phyloP scores from a whole-genome alignment of 495 filamentous ascomycete genomes.

The Cetradonia linearis region DNA sequence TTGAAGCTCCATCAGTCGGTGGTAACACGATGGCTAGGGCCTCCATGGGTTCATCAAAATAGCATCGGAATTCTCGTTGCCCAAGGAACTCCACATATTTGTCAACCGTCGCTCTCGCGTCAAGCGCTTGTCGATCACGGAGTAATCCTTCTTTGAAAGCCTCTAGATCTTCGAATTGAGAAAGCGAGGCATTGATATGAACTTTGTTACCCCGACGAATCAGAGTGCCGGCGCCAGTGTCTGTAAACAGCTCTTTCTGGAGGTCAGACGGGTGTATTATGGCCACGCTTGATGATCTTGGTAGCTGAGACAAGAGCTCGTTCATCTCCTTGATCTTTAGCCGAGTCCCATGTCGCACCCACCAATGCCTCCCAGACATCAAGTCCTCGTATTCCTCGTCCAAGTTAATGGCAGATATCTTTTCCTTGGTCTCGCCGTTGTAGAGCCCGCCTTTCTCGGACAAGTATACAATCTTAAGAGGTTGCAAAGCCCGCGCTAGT shows the following conservation, averaged over 20 bases:
- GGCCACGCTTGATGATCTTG: slow-evolving; percentile 86
- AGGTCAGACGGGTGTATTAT: slow-evolving; percentile 94
- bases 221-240: slow-evolving; percentile 63
- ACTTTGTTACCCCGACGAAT: slow-evolving; percentile 91
- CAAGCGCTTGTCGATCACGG: slow-evolving; percentile 73
- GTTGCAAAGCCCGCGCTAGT: slow-evolving; percentile 78
- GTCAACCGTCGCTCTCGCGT: slow-evolving; percentile 74
- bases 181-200: slow-evolving; percentile 58
- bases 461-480: slow-evolving; percentile 95
- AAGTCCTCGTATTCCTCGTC: slow-evolving; percentile 94
- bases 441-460: slow-evolving; percentile 96
- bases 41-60: slow-evolving; percentile 94
- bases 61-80: slow-evolving; percentile 77
- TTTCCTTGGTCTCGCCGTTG: slow-evolving; percentile 84
- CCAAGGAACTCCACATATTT: slow-evolving; percentile 71
- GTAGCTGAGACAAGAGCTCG: slow-evolving; percentile 75
- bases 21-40: slow-evolving; percentile 89
- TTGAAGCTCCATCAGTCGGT: slow-evolving; percentile 39
- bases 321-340: slow-evolving; percentile 99
- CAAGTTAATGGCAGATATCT: slow-evolving; percentile 95
- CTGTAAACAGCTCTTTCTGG: slow-evolving; percentile 75
- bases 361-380: slow-evolving; percentile 73
- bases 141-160: slow-evolving; percentile 75
- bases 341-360: slow-evolving; percentile 92
- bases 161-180: slow-evolving; percentile 68